Base-by-base conservation (phyloP, 441 rosid species). In the Erodium texanum region DNA sequence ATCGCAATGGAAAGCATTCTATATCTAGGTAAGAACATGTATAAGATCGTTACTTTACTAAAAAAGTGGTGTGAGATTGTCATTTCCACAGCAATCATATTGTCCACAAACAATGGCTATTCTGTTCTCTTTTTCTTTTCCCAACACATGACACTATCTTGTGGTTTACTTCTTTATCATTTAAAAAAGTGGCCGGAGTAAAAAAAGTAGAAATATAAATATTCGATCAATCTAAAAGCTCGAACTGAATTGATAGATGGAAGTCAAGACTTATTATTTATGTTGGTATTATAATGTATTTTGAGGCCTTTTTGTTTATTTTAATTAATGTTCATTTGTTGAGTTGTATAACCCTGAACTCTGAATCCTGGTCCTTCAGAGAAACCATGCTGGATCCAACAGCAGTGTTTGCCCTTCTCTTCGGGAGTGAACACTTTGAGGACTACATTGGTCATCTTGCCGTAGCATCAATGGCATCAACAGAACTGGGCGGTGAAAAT, bases 381-480 rank as follows among this genome's bases (percentile, higher is more conserved):
- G 96, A 89, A 68, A 82, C 91, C 1, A 89, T 93, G 90, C 82
- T 93, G 73, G 98, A 93, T 62, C 92, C 98, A 22, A 90, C 86
- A 0, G 87, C 97, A 34, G 94, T 89, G 14, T 93, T 93, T 67
- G 87, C 97, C 70, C 93, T 90, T 71, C 90, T 93, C 19, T 93
- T 93, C n/a, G 97, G 98, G 72, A 93, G 98, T 73, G 97, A 93
- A 66, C 79, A 87, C 23, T 89, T 93, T 5, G 95, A 93, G 78
- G 90, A 90, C 70, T 93, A 93, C 77, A 74, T 93, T 0, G 98
- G 98, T 24, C 98, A 93, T 75, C 76, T 89, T 24, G 90, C 98
- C 66, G 94, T 86, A 61, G 93, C 96, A 69, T 86, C 97, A 64
- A 86, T 90, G 95, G 96, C 93, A 71, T 87, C 98, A 50, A 72